Percentiles rank a stretch among this genome's conserved stretches.
Conservation (phyloP, 345 rosid species). For the Kernera saxatilis region DNA sequence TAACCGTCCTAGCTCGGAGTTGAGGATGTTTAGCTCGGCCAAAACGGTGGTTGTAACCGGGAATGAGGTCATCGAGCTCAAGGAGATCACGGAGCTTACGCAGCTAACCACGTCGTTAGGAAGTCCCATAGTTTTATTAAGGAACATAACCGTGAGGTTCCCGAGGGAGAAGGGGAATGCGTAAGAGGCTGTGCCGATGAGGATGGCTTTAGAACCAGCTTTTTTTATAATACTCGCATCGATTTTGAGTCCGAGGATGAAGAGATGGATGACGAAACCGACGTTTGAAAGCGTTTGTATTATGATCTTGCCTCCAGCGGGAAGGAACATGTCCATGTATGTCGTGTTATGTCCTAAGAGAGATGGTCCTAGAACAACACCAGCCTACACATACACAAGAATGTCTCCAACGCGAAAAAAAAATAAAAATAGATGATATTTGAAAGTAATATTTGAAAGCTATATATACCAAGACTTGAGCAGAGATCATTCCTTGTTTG, state of each 20-base stretch:
- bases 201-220: slow-evolving; percentile 19
- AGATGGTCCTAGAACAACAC: slow-evolving; percentile 30
- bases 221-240: slow-evolving; percentile 25
- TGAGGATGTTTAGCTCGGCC: slow-evolving; percentile 28
- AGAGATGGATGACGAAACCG: slow-evolving; percentile 32
- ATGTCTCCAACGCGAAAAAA: too few relatives aligned
- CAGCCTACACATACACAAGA: slow-evolving; percentile 20
- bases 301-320: slow-evolving; percentile 19
- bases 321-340: slow-evolving; percentile 15
- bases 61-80: slow-evolving; percentile 31
- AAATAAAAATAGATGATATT: too few relatives aligned
- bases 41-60: slow-evolving; percentile 32
- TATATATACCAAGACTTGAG: slow-evolving; percentile 33
- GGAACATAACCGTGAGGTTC: slow-evolving; percentile 3
- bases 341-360: slow-evolving; percentile 11
- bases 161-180: slow-evolving; percentile 29
- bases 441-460: not conserved
- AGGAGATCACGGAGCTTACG: not conserved
- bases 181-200: slow-evolving; percentile 30
- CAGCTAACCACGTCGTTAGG: not conserved
- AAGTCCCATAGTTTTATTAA: not conserved
- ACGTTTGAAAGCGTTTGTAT: slow-evolving; percentile 29
- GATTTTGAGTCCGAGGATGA: slow-evolving; percentile 26
- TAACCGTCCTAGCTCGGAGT: slow-evolving; percentile 33
- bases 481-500: slow-evolving; percentile 31